These are phyloP conservation scores for Geotrichum ghanense DNA, from an alignment of 805 yeast genomes.

Conservation along the genomic window DNA sequence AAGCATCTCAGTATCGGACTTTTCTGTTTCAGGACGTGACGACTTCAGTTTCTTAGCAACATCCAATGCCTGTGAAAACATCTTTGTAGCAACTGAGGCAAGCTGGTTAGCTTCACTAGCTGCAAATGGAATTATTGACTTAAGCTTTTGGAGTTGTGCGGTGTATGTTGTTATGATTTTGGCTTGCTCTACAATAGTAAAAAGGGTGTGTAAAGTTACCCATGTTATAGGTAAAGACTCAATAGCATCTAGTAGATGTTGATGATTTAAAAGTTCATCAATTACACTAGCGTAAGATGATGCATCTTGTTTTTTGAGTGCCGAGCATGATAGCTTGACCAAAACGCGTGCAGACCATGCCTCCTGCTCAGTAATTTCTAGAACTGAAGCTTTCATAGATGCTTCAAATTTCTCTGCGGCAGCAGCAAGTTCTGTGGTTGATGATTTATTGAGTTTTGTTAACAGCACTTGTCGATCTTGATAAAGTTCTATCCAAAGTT, in stretches of 20 bases:
- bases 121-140: neutral
- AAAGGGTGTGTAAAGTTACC: neutral
- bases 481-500: constrained; percentile 28
- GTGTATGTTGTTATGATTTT: neutral
- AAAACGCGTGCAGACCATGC: constrained; percentile 24
- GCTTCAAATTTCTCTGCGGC: constrained; percentile 14
- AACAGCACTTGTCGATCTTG: constrained; percentile 31
- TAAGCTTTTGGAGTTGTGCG: neutral
- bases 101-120: neutral
- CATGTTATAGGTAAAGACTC: neutral
- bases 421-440: constrained; percentile 1
- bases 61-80: neutral
- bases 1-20: neutral
- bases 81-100: neutral
- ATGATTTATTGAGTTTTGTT: constrained; percentile 20
- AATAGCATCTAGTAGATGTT: neutral
- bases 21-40: neutral
- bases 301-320: constrained; percentile 4
- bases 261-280: neutral
- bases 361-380: constrained; percentile 28
- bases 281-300: constrained; percentile 5
- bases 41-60: neutral
- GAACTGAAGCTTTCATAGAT: constrained; percentile 6
- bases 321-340: constrained; percentile 10
- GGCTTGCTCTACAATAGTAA: neutral